Evolutionary conservation across 2,329 filamentous ascomycete species (phyloP).

Genomic region (Colletotrichum gigasporum): DNA sequence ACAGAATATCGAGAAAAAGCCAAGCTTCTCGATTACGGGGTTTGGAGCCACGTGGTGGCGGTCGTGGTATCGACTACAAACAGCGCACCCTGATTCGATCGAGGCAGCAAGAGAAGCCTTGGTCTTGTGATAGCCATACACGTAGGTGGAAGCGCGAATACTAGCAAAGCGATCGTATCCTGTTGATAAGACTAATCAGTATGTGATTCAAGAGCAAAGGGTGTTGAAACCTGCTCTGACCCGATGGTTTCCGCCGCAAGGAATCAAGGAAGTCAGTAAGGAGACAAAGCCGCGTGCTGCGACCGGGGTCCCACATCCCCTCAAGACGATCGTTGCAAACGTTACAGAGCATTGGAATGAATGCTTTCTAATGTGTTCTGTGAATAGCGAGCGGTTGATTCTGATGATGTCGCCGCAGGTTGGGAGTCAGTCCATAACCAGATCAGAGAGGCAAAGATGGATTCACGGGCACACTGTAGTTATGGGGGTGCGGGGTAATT

Average conservation of each 20-base stretch:
- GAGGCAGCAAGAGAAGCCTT: background rate
- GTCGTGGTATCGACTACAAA: background rate
- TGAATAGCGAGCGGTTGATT: too few relatives aligned
- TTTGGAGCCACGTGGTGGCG: too few relatives aligned
- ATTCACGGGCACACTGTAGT: too few relatives aligned
- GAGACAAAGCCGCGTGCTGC: background rate
- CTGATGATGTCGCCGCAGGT: too few relatives aligned
- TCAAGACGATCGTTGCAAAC: background rate
- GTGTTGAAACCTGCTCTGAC: too few relatives aligned
- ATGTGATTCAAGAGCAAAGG: too few relatives aligned
- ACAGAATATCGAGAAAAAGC: background rate
- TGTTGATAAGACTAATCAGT: background rate
- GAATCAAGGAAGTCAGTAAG: background rate
- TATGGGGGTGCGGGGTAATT: too few relatives aligned
- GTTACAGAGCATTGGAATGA: conserved; percentile 11
- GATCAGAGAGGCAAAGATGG: too few relatives aligned
- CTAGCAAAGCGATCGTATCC: too few relatives aligned
- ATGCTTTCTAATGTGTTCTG: too few relatives aligned
- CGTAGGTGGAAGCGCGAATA: background rate
- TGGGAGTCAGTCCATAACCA: too few relatives aligned
- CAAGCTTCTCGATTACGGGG: background rate
- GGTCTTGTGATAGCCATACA: background rate
- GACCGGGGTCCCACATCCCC: background rate
- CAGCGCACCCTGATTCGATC: background rate
- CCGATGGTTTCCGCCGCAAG: too few relatives aligned